Evolutionary conservation across 805 yeast species (phyloP).

Genomic region (Ogataea angusta): DNA sequence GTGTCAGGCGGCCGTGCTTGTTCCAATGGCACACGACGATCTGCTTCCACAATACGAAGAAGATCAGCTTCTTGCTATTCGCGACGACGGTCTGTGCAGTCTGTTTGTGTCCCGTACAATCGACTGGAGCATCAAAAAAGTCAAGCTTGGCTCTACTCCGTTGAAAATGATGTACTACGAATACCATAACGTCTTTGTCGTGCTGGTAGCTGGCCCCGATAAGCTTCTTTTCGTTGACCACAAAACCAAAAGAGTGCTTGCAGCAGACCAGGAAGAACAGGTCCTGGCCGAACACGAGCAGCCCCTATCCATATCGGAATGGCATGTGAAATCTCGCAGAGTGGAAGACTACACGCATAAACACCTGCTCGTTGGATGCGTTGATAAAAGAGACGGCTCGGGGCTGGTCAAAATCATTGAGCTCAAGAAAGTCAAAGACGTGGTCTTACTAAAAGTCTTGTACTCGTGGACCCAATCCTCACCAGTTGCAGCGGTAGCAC

Average conservation of each 20-base stretch:
- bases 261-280: neutral
- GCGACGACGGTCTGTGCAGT: conserved; percentile 35
- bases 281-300: conserved; percentile 23
- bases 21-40: conserved; percentile 5
- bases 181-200: conserved; percentile 22
- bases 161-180: conserved; percentile 27
- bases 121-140: conserved; percentile 22
- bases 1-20: conserved; percentile 15
- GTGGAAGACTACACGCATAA: conserved; percentile 18
- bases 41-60: conserved; percentile 6
- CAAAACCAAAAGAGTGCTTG: conserved; percentile 13
- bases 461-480: conserved; percentile 18
- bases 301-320: conserved; percentile 32
- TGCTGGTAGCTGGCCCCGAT: conserved; percentile 14
- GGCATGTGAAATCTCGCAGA: conserved; percentile 30
- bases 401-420: conserved; percentile 31
- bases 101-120: conserved; percentile 15
- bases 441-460: conserved; percentile 15
- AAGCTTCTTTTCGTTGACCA: conserved; percentile 27
- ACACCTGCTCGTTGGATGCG: conserved; percentile 36
- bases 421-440: conserved; percentile 17
- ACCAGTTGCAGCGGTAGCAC: conserved; percentile 25
- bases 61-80: conserved; percentile 25
- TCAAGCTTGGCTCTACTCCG: conserved; percentile 27
- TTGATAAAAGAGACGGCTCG: conserved; percentile 8